These are phyloP conservation scores for Xylaria sp. DNA, from an alignment of 2,329 filamentous ascomycete genomes.

Conservation along the genomic window DNA sequence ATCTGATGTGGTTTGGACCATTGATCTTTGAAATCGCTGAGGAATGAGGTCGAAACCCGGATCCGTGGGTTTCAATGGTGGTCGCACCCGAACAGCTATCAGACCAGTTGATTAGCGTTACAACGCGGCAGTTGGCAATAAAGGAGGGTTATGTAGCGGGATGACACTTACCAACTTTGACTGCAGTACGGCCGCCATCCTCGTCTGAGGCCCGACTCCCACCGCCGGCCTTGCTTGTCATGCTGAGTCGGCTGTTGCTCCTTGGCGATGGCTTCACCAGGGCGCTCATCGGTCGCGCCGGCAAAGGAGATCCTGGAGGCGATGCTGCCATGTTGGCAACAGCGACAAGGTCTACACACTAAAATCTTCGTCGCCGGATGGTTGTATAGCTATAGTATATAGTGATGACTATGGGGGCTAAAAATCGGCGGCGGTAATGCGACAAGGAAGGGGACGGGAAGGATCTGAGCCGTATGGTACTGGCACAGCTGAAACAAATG, in stretches of 20 bases:
- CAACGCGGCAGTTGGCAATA: not conserved
- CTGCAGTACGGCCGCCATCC: slow-evolving; percentile 82
- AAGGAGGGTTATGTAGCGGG: slow-evolving; percentile 20
- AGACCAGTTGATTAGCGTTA: slow-evolving; percentile 26
- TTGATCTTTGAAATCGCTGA: slow-evolving; percentile 91
- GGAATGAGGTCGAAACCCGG: slow-evolving; percentile 96
- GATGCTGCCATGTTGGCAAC: slow-evolving; percentile 69
- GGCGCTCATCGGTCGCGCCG: slow-evolving; percentile 77
- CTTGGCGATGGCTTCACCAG: slow-evolving; percentile 78
- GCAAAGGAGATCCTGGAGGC: slow-evolving; percentile 74
- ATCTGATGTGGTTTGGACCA: slow-evolving; percentile 87
- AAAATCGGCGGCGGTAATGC: slow-evolving; percentile 18
- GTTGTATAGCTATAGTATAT: not conserved
- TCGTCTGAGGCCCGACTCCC: slow-evolving; percentile 90
- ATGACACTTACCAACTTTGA: slow-evolving; percentile 88
- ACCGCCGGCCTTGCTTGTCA: slow-evolving; percentile 78
- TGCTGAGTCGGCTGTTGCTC: slow-evolving; percentile 87
- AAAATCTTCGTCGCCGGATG: slow-evolving; percentile 18
- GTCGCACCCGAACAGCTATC: slow-evolving; percentile 89
- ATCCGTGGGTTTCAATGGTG: slow-evolving; percentile 82
- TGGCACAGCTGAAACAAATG: slow-evolving; percentile 31
- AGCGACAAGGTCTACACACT: slow-evolving; percentile 43
- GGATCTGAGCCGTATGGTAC: slow-evolving; percentile 20
- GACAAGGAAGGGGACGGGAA: slow-evolving; percentile 24
- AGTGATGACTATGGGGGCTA: slow-evolving; percentile 3